phyloP scores from a whole-genome alignment of 2,329 filamentous ascomycete species.

The Ophiocordyceps polyrhachis-furcata region DNA sequence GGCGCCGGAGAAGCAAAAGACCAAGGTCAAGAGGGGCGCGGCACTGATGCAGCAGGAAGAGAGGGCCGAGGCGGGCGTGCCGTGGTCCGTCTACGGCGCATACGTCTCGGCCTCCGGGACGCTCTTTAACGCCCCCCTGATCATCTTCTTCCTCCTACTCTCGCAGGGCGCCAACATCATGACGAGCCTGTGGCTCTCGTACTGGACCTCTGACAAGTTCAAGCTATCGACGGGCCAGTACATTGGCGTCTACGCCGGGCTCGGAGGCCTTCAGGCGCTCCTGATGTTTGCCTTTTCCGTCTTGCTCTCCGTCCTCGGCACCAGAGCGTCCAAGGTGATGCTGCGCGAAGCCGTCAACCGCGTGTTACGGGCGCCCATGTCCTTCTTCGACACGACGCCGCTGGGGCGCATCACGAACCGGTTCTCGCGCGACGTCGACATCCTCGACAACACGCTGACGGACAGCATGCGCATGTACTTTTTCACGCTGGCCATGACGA shows the following conservation, averaged over 20 bases:
- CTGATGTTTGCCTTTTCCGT: conserved; percentile 71
- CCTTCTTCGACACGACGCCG: conserved; percentile 94
- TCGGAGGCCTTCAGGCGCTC: conserved; percentile 52
- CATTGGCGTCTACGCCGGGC: conserved; percentile 50
- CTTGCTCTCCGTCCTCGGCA: conserved; percentile 59
- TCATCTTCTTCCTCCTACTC: conserved; percentile 44
- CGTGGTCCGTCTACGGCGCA: conserved; percentile 60
- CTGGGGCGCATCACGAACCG: conserved; percentile 90
- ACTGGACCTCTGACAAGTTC: conserved; percentile 74
- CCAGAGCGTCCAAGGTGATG: conserved; percentile 65
- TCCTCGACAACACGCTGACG: conserved; percentile 84
- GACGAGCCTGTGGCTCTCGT: conserved; percentile 84
- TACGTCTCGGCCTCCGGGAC: conserved; percentile 63
- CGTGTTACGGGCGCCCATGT: conserved; percentile 58
- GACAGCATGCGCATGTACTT: conserved; percentile 90
- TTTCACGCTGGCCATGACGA: conserved; percentile 64
- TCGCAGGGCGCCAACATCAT: conserved; percentile 72
- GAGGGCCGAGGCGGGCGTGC: conserved; percentile 54
- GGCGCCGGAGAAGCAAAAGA: conserved; percentile 16
- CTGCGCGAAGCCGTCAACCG: conserved; percentile 61
- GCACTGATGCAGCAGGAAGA: conserved; percentile 57
- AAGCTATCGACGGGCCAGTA: conserved; percentile 48
- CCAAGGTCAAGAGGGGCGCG: conserved; percentile 38
- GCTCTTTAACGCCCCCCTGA: conserved; percentile 46
- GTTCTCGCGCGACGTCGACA: conserved; percentile 87